Evolutionary conservation across 371 early-diverging fungal species (phyloP), one percentile per base, ranked within the genome.

Genomic region (Circinella umbellata): DNA sequence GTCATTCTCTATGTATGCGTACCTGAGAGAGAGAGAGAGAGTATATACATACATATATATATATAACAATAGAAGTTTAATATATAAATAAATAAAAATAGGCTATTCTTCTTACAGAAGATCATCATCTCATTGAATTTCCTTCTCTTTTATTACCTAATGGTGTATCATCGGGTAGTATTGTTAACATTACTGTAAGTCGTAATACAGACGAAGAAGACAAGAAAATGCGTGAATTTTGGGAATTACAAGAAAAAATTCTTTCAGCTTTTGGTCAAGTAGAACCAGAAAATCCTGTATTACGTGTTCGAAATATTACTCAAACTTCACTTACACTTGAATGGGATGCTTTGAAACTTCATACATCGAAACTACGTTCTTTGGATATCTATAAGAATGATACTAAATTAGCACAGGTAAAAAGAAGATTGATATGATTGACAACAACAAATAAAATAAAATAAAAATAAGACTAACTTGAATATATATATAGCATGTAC

Each of bases 81-180:
- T n/a, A n/a, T n/a, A n/a, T n/a, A n/a, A n/a, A n/a, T n/a, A n/a
- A n/a, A n/a, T n/a, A 13, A 51, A 13, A 51, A 51, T 77, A 93
- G 92, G 97, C 96, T 60, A 93, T 96, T 74, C 88, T 98, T 54
- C 81, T 98, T 61, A 94, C 95, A 36, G 92, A 91, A 72, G 96
- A 98, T 79, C 96, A 98, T 87, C 99, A 98, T 83, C 89, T 97
- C 36, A 96, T 98, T 70, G 99, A 98, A 77, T 97, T 98, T 73
- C 99, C 99, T 4, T 93, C 98, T 1, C 86, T 96, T 15, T 90
- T 98, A n/a, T 86, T 98, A 54, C 99, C 99, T 17, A 91, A 91
- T 68, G 96, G 96, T 46, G 96, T 98, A 34, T 81, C 90, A 17
- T 92, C 96, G 6, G 99, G 99, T 34, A 95, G 95, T 37, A 93